These are phyloP conservation scores for Crotalaria pallida DNA, from an alignment of 306 rosid genomes.

Conservation along the genomic window DNA sequence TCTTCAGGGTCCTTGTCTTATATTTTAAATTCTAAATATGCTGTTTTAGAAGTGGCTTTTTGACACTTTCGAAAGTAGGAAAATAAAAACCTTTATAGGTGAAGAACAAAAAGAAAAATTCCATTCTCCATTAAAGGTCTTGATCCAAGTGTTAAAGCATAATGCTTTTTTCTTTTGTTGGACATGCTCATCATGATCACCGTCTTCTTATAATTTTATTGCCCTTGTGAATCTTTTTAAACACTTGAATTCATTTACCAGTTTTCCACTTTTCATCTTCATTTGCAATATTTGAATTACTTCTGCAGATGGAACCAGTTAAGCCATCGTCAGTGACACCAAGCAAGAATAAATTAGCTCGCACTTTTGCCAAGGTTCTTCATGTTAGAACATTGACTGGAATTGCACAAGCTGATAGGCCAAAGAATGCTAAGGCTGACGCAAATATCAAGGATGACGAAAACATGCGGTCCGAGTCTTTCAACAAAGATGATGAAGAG, in stretches of 20 bases:
- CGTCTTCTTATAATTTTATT: constrained; percentile 31
- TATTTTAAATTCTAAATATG: constrained; percentile 11
- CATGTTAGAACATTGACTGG: constrained; percentile 44
- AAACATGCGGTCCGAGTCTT: constrained; percentile 23
- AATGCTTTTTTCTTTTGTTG: constrained; percentile 47
- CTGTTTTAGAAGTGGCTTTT: constrained; percentile 24
- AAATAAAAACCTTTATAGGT: constrained; percentile 13
- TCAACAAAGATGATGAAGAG: constrained; percentile 44
- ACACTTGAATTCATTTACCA: constrained; percentile 1
- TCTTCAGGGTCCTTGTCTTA: constrained; percentile 10
- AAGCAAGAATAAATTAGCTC: constrained; percentile 52
- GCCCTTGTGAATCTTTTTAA: constrained; percentile 12
- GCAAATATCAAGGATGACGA: constrained; percentile 23
- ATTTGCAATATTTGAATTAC: neutral
- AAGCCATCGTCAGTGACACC: constrained; percentile 58
- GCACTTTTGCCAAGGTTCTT: constrained; percentile 72
- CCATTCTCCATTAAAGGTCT: constrained; percentile 43
- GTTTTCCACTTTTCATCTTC: neutral
- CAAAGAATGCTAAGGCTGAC: constrained; percentile 37
- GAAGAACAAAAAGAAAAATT: constrained; percentile 31
- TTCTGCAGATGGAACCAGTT: constrained; percentile 67
- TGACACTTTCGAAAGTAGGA: constrained; percentile 15
- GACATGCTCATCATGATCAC: constrained; percentile 37
- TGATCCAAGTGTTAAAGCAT: constrained; percentile 58
- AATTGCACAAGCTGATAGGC: constrained; percentile 46